Percentiles rank a stretch among this genome's conserved stretches.
phyloP scores from a whole-genome alignment of 169 alveolate species.

The Plasmodium gaboni region DNA sequence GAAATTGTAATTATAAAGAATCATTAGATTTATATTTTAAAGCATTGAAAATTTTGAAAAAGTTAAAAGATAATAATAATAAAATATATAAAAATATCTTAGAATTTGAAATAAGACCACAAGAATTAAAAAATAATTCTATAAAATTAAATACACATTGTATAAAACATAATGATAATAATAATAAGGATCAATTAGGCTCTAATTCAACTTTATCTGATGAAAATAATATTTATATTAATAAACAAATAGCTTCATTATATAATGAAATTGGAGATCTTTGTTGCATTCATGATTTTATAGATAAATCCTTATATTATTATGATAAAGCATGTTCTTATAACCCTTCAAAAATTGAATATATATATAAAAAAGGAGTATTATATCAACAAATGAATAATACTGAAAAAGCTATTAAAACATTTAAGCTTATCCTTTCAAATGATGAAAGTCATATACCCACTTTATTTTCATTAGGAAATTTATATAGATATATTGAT shows the following conservation, averaged over 20 bases:
- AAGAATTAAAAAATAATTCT: constrained; percentile 5
- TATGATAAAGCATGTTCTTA: constrained; percentile 68
- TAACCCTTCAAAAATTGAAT: constrained; percentile 69
- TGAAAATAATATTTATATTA: constrained; percentile 15
- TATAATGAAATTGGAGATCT: constrained; percentile 72
- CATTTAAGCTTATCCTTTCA: constrained; percentile 45
- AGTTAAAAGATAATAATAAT: constrained; percentile 29
- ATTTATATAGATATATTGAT: constrained; percentile 72
- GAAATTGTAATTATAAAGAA: constrained; percentile 41
- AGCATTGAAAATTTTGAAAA: constrained; percentile 41
- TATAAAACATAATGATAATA: background rate
- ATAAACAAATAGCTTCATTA: constrained; percentile 68
- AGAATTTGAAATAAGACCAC: constrained; percentile 71
- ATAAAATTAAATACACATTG: constrained; percentile 4
- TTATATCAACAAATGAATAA: constrained; percentile 75
- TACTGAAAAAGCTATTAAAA: constrained; percentile 51
- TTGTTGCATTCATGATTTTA: constrained; percentile 69
- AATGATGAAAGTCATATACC: constrained; percentile 49
- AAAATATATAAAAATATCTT: constrained; percentile 49
- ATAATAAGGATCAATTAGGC: background rate
- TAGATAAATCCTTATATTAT: constrained; percentile 61
- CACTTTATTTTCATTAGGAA: constrained; percentile 63
- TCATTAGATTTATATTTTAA: constrained; percentile 51
- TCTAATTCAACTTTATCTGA: background rate
- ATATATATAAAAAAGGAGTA: constrained; percentile 71